Evolutionary conservation across 306 rosid species (phyloP).

Genomic region (Senna tora): DNA sequence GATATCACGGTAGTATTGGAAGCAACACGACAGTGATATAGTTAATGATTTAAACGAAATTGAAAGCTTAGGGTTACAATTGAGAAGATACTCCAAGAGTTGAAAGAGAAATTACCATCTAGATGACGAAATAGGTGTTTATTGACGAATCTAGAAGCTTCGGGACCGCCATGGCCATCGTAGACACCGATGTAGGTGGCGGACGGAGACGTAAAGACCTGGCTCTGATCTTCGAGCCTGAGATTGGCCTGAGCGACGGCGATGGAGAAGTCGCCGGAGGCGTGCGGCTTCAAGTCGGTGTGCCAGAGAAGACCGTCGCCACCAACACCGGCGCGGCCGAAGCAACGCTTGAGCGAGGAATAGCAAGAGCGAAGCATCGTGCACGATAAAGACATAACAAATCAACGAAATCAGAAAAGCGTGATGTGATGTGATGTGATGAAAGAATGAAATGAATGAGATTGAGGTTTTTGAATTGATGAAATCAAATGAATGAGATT

Average conservation of each 20-base stretch:
- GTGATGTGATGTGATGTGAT: too few relatives aligned
- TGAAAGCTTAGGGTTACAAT: too few relatives aligned
- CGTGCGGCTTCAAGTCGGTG: slow-evolving; percentile 78
- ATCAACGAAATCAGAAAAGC: too few relatives aligned
- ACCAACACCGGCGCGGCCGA: slow-evolving; percentile 44
- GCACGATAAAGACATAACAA: background rate
- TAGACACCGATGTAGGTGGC: slow-evolving; percentile 88
- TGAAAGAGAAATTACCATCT: slow-evolving; percentile 50
- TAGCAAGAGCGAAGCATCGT: slow-evolving; percentile 55
- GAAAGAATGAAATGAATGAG: too few relatives aligned
- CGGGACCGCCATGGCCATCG: slow-evolving; percentile 98
- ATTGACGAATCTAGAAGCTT: slow-evolving; percentile 92
- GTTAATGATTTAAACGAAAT: too few relatives aligned
- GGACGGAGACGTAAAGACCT: slow-evolving; percentile 80
- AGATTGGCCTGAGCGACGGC: slow-evolving; percentile 95
- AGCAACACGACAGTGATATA: too few relatives aligned
- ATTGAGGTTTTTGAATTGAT: background rate
- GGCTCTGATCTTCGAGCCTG: slow-evolving; percentile 92
- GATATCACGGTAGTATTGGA: too few relatives aligned
- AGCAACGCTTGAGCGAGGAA: slow-evolving; percentile 61
- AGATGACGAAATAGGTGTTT: slow-evolving; percentile 70
- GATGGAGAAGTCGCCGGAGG: slow-evolving; percentile 93
- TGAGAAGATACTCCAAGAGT: too few relatives aligned
- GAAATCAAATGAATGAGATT: background rate
- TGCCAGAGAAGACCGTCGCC: slow-evolving; percentile 84